Percentiles rank a stretch among this genome's conserved stretches.
Evolutionary conservation across 257 asterid genomes (phyloP).

Genomic region (Vinca minor): DNA sequence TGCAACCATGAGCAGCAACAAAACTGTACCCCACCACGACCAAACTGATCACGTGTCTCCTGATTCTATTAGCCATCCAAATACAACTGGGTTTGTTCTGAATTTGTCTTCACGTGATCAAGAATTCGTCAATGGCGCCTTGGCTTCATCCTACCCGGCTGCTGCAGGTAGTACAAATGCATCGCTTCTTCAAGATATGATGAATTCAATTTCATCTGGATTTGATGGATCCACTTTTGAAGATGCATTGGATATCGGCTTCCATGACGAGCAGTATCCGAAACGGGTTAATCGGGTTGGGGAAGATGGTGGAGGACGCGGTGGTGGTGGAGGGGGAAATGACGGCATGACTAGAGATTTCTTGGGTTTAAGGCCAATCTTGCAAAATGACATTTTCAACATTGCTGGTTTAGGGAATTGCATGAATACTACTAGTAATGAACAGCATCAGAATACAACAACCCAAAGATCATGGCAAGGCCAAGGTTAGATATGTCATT

Average conservation of each 20-base stretch:
- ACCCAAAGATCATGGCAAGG: slow-evolving; percentile 54
- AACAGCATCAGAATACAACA: slow-evolving; percentile 27
- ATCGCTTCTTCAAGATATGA: slow-evolving; percentile 46
- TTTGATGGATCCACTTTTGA: slow-evolving; percentile 38
- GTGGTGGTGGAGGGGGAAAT: slow-evolving; percentile 13
- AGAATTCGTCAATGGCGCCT: slow-evolving; percentile 52
- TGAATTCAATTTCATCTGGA: slow-evolving; percentile 27
- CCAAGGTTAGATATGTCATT: slow-evolving; percentile 17
- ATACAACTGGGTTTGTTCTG: slow-evolving; percentile 43
- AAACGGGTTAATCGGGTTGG: too few relatives aligned
- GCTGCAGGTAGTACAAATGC: slow-evolving; percentile 25
- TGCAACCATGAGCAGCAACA: slow-evolving; percentile 31
- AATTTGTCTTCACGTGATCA: slow-evolving; percentile 83
- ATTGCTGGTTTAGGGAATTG: slow-evolving; percentile 47
- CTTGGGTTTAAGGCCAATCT: slow-evolving; percentile 65
- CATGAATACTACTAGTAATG: slow-evolving; percentile 22
- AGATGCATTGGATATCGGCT: slow-evolving; percentile 11
- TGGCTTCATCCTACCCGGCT: slow-evolving; percentile 31
- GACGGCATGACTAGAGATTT: slow-evolving; percentile 73
- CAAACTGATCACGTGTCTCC: slow-evolving; percentile 61
- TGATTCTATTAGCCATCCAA: too few relatives aligned
- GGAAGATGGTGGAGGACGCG: background rate
- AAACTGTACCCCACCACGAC: slow-evolving; percentile 45
- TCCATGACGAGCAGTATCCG: too few relatives aligned
- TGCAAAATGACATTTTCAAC: slow-evolving; percentile 50